phyloP scores from a whole-genome alignment of 2,329 filamentous ascomycete species.

The Myriangium duriaei region DNA sequence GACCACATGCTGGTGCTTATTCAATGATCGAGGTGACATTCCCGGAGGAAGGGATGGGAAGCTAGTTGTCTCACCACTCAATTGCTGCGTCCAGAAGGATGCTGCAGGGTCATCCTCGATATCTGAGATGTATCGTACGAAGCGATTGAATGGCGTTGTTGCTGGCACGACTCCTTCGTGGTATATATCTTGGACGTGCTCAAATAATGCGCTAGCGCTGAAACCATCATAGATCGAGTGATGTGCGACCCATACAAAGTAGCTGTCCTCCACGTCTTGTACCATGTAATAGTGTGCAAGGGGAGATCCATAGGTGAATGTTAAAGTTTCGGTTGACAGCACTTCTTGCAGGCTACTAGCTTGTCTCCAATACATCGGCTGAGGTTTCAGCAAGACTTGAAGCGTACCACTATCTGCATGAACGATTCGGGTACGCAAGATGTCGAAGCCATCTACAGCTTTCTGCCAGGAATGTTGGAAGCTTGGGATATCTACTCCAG shows the following conservation, averaged over 20 bases:
- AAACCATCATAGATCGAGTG: constrained; percentile 31
- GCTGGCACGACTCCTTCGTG: constrained; percentile 1
- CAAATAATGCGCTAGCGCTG: constrained; percentile 23
- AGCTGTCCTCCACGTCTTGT: constrained; percentile 11
- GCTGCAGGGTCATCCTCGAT: constrained; percentile 15
- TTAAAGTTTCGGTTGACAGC: not conserved
- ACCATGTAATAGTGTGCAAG: not conserved
- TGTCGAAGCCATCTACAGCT: not conserved
- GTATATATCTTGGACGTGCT: constrained; percentile 16
- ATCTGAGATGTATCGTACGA: constrained; percentile 23
- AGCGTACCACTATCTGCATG: constrained; percentile 1
- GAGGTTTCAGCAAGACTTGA: not conserved
- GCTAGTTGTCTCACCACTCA: constrained; percentile 20
- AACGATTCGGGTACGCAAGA: constrained; percentile 3
- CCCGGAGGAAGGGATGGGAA: constrained; percentile 22
- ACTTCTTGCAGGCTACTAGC: not conserved
- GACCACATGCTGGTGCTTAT: constrained; percentile 3
- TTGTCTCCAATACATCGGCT: not conserved
- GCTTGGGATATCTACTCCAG: not conserved
- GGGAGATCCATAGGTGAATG: not conserved
- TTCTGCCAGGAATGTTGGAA: not conserved
- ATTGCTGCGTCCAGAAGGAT: constrained; percentile 23
- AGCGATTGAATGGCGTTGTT: constrained; percentile 16
- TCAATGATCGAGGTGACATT: constrained; percentile 17
- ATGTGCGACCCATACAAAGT: constrained; percentile 25